phyloP scores from a whole-genome alignment of 768 basidiomycete genomes.

The Macrolepiota albuminosa region DNA sequence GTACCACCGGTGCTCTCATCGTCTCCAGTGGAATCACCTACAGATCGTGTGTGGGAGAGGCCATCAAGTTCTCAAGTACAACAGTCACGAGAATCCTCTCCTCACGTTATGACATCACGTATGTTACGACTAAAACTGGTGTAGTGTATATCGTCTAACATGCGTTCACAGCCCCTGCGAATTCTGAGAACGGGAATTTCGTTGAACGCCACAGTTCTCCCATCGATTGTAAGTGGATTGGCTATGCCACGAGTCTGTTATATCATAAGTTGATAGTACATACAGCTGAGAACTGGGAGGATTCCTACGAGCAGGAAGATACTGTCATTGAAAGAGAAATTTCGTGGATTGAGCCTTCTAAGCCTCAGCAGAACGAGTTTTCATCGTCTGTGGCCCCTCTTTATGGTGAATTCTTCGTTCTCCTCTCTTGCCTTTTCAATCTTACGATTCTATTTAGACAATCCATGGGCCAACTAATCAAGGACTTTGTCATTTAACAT shows the following conservation, averaged over 20 bases:
- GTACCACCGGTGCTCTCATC: neutral
- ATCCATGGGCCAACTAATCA: conserved; percentile 1
- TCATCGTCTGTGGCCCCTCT: neutral
- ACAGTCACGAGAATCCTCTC: neutral
- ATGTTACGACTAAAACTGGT: neutral
- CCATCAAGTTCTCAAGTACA: neutral
- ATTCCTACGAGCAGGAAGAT: conserved; percentile 1
- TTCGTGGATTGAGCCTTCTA: neutral
- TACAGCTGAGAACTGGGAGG: conserved; percentile 1
- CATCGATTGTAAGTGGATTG: neutral
- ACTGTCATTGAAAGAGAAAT: neutral
- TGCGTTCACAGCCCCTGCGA: neutral
- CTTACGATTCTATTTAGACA: neutral
- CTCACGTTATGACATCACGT: neutral
- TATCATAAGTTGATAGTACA: neutral
- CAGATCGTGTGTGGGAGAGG: neutral
- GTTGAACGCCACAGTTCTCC: neutral
- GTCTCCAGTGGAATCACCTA: neutral
- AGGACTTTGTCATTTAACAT: neutral
- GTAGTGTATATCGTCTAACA: neutral
- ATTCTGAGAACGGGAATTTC: neutral
- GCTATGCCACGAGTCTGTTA: neutral
- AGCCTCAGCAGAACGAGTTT: neutral
- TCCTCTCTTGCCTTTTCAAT: neutral
- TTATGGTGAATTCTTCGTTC: neutral